Evolutionary conservation across 495 filamentous ascomycete genomes (phyloP).

Genomic region (Talaromyces thailandensis): DNA sequence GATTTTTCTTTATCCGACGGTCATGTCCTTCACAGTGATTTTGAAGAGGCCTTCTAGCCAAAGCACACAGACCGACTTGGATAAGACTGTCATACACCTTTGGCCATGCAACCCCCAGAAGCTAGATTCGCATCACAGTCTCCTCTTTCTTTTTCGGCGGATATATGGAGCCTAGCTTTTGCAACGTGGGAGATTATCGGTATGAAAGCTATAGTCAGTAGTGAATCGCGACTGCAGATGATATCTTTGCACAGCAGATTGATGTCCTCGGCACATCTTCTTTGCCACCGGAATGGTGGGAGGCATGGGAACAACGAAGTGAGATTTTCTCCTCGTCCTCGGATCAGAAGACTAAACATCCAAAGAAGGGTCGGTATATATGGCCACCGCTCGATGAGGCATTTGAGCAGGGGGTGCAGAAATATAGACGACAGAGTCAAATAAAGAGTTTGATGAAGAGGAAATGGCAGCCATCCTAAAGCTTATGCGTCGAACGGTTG

Average conservation of each 20-base stretch:
- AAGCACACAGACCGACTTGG: conserved; percentile 3
- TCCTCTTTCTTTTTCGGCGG: conserved; percentile 20
- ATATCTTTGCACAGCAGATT: conserved; percentile 18
- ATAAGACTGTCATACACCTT: conserved; percentile 9
- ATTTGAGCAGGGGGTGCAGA: conserved; percentile 7
- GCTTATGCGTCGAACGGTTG: conserved; percentile 7
- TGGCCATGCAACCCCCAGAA: conserved; percentile 20
- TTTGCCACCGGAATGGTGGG: conserved; percentile 5
- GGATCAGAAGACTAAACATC: not conserved
- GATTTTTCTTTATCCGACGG: conserved; percentile 2
- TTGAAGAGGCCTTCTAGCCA: conserved; percentile 8
- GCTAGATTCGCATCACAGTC: conserved; percentile 18
- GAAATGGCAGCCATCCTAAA: conserved; percentile 6
- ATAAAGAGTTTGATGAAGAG: conserved; percentile 7
- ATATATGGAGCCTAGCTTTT: conserved; percentile 29
- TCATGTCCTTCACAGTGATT: conserved; percentile 7
- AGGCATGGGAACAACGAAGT: conserved; percentile 2
- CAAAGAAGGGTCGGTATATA: conserved; percentile 7
- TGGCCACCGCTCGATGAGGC: conserved; percentile 7
- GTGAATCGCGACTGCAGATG: conserved; percentile 16
- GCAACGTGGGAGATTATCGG: conserved; percentile 29
- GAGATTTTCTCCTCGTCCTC: not conserved
- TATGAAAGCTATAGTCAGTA: conserved; percentile 25
- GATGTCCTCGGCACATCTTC: conserved; percentile 18
- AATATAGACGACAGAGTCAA: conserved; percentile 6